Percentiles rank a stretch among this genome's conserved stretches.
phyloP scores from a whole-genome alignment of 2,329 filamentous ascomycete species.

The Fusarium bulbicola region DNA sequence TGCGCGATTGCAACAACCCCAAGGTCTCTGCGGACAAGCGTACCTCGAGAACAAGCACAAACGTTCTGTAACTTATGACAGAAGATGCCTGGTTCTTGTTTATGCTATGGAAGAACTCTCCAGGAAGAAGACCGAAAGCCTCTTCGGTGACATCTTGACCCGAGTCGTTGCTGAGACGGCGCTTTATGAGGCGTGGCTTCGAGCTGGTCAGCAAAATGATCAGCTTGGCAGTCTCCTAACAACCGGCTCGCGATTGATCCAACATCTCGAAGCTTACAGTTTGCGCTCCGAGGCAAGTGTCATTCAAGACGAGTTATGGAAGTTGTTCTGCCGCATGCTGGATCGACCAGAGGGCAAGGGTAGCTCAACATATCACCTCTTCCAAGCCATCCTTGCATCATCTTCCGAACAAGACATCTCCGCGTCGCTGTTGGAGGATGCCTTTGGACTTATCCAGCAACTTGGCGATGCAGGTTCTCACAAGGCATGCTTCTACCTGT shows the following conservation, averaged over 20 bases:
- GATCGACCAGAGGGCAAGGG: not conserved
- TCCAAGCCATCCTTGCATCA: not conserved
- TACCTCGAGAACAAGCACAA: not conserved
- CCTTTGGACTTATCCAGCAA: not conserved
- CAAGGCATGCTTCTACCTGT: not conserved
- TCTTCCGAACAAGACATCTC: not conserved
- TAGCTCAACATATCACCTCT: not conserved
- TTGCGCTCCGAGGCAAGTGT: not conserved
- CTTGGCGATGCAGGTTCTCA: not conserved
- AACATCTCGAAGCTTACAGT: not conserved
- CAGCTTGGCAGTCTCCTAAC: not conserved
- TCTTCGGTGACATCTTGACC: not conserved
- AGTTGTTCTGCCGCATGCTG: not conserved
- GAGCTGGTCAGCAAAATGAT: not conserved
- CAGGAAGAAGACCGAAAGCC: not conserved
- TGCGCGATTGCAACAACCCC: not conserved
- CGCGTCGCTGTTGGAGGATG: fast-evolving
- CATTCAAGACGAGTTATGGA: not conserved
- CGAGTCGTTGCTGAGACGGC: not conserved
- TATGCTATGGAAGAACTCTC: not conserved
- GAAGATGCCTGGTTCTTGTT: not conserved
- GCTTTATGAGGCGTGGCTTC: not conserved
- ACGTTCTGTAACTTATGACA: not conserved
- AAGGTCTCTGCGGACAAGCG: not conserved
- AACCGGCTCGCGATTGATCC: not conserved